These are phyloP conservation scores for Hypomontagnella monticulosa DNA, from an alignment of 495 filamentous ascomycete species.

Conservation along the genomic window DNA sequence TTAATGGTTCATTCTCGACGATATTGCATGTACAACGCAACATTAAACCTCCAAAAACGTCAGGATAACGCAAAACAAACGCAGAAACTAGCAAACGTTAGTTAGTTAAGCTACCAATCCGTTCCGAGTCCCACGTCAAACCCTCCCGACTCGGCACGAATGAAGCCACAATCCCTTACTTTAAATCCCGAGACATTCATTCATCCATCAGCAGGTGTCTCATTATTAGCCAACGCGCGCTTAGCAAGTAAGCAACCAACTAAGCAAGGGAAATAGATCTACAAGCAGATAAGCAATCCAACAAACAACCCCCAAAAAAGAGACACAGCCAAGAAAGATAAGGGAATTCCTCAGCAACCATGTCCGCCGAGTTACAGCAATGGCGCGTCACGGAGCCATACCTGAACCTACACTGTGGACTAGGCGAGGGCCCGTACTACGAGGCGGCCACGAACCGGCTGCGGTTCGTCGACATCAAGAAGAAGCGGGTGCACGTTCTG, in stretches of 20 bases:
- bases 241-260: constrained; percentile 3
- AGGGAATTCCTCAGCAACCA: not conserved
- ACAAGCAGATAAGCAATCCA: not conserved
- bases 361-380: constrained; percentile 44
- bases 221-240: constrained; percentile 5
- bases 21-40: constrained; percentile 14
- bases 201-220: not conserved
- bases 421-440: constrained; percentile 88
- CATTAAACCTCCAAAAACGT: not conserved
- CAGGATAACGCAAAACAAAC: too few species aligned
- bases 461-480: constrained; percentile 90
- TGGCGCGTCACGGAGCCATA: constrained; percentile 72
- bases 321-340: not conserved
- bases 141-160: constrained; percentile 22
- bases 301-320: not conserved
- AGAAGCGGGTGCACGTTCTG: constrained; percentile 77
- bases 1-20: not conserved
- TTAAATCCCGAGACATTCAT: constrained; percentile 26
- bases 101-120: constrained; percentile 8
- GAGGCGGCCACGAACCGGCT: constrained; percentile 73
- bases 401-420: constrained; percentile 72
- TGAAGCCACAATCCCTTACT: constrained; percentile 8
- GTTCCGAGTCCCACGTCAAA: constrained; percentile 26
- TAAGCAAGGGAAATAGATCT: constrained; percentile 13
- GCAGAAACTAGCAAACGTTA: too few species aligned